Evolutionary conservation across 306 rosid genomes (phyloP), one percentile per base, ranked within the genome.

Genomic region (Trifolium repens): DNA sequence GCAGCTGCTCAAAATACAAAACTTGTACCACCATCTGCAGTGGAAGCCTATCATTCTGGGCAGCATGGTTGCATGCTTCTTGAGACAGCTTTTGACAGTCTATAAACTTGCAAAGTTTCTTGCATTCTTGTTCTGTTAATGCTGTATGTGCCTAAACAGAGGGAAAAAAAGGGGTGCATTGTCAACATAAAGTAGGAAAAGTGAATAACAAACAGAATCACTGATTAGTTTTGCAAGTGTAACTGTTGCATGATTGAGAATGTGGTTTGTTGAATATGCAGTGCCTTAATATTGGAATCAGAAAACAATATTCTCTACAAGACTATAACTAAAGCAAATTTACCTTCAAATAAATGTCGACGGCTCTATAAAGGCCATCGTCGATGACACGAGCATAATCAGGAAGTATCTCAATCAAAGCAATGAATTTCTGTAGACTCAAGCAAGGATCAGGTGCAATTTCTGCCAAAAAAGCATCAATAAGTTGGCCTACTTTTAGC

Each of bases 51-150:
- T 93, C 96, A 54, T 91, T 93, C 74, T 84, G 93, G 2, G 97
- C 97, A 4, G 97, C 98, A 35, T 93, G 98, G 78, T 87, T 91
- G 81, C 93, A 84, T 60, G 97, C 98, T 76, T 93, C 98, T 86
- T 91, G 90, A 66, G 98, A 93, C 59, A 93, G 92, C 82, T 93
- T 93, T 78, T 86, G 89, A 50, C 96, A 84, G 78, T 93, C 97
- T 76, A 93, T 84, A 65, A 85, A 75, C 82, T 88, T 91, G 89
- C 96, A 91, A 1, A 93, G 85, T 82, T 75, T 85, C 88, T 85
- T 88, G 84, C 91, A 80, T 79, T 93, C 98, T 34, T 79, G 84
- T 17, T 93, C 98, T 6, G 91, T 85, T 64, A 93, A 79, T 50
- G 79, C 32, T 63, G 91, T 58, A 87, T 91, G 98, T 42, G 87